Evolutionary conservation across 768 basidiomycete species (phyloP).

Genomic region (Strobilomyces echinocephalus): DNA sequence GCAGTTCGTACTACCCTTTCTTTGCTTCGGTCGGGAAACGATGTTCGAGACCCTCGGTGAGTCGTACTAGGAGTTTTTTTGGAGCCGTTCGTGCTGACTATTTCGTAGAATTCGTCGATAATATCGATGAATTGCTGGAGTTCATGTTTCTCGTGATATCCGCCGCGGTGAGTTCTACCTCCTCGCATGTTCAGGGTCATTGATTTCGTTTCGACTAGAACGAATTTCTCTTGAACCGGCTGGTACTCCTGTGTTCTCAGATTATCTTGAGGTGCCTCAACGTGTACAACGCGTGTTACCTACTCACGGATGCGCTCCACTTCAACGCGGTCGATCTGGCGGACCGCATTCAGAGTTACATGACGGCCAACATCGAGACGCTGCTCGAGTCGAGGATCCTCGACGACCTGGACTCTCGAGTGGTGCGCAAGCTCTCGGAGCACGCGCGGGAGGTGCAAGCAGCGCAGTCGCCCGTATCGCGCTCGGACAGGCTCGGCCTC

Average conservation of each 20-base stretch:
- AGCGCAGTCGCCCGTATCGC: constrained; percentile 59
- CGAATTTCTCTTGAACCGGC: constrained; percentile 81
- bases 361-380: constrained; percentile 79
- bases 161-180: constrained; percentile 57
- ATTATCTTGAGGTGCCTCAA: constrained; percentile 65
- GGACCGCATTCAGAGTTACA: constrained; percentile 70
- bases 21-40: constrained; percentile 71
- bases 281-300: constrained; percentile 69
- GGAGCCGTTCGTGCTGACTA: constrained; percentile 1
- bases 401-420: constrained; percentile 62
- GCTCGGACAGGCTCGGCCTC: constrained; percentile 50
- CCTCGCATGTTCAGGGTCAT: too few species aligned
- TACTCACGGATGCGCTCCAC: constrained; percentile 78
- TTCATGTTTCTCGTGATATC: constrained; percentile 86
- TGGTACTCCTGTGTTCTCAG: constrained; percentile 77
- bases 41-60: constrained; percentile 70
- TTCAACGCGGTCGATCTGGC: constrained; percentile 68
- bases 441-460: constrained; percentile 58
- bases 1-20: constrained; percentile 66
- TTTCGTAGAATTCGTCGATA: constrained; percentile 53
- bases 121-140: constrained; percentile 72
- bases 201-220: constrained; percentile 45
- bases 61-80: constrained; percentile 17
- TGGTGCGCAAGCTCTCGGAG: constrained; percentile 62
- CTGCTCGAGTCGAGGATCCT: constrained; percentile 78